Percentiles rank a stretch among this genome's conserved stretches.
phyloP scores from a whole-genome alignment of 2,329 filamentous ascomycete genomes.

The Penicillium vulpinum region DNA sequence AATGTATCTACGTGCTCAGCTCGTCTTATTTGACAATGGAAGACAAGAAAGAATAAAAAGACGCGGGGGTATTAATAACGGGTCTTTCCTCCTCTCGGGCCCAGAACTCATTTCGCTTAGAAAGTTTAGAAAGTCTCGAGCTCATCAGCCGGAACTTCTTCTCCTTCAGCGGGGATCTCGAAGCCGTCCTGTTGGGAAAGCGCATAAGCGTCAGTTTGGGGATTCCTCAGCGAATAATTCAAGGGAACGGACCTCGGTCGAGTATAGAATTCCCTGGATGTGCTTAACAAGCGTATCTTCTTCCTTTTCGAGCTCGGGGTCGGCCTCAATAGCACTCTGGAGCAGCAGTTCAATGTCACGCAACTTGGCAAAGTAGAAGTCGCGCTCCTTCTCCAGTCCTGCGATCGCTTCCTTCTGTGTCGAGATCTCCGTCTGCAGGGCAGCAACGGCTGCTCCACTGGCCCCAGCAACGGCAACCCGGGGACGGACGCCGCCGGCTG shows the following conservation, averaged over 20 bases:
- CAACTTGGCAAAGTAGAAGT: slow-evolving; percentile 99
- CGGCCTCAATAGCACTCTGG: slow-evolving; percentile 87
- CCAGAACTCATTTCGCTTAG: slow-evolving; percentile 19
- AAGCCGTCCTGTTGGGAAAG: slow-evolving; percentile 54
- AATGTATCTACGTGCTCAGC: slow-evolving; percentile 8
- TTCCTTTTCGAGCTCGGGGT: slow-evolving; percentile 90
- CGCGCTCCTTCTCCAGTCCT: slow-evolving; percentile 90
- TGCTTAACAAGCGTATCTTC: slow-evolving; percentile 90
- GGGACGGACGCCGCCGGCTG: slow-evolving; percentile 51
- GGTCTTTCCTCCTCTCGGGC: slow-evolving; percentile 12
- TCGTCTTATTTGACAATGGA: slow-evolving; percentile 6
- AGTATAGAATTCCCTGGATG: slow-evolving; percentile 96
- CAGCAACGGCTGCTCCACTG: slow-evolving; percentile 62
- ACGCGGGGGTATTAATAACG: slow-evolving; percentile 25
- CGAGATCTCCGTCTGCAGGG: slow-evolving; percentile 79
- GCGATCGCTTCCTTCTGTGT: slow-evolving; percentile 93
- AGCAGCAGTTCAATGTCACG: slow-evolving; percentile 94
- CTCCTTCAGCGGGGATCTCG: slow-evolving; percentile 72
- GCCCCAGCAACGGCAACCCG: slow-evolving; percentile 45
- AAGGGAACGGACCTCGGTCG: slow-evolving; percentile 67
- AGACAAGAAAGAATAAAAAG: slow-evolving; percentile 6
- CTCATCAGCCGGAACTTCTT: slow-evolving; percentile 56
- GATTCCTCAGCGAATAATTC: neutral
- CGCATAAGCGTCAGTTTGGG: neutral
- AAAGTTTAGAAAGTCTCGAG: slow-evolving; percentile 45